Conservation (phyloP, 306 rosid genomes). For the Boehmeria nivea region DNA sequence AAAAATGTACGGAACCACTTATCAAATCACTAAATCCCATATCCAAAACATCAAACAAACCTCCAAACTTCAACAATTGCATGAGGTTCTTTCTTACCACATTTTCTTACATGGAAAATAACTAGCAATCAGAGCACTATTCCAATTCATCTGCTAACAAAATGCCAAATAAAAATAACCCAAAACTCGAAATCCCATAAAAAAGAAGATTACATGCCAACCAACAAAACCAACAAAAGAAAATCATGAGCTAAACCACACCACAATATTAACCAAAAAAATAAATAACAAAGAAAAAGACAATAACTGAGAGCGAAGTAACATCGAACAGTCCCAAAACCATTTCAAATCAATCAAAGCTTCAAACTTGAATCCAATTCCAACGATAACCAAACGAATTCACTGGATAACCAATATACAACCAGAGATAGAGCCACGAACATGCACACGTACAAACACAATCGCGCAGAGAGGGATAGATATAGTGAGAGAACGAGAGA, state of each 20-base stretch:
- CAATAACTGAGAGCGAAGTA: slow-evolving; percentile 6
- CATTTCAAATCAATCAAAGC: not conserved
- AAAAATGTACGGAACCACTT: not conserved
- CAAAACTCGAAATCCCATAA: not conserved
- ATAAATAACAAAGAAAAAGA: not conserved
- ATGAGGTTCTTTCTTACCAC: no score
- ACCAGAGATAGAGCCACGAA: not conserved
- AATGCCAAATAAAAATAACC: not conserved
- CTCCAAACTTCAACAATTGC: slow-evolving; percentile 2
- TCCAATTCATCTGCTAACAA: no score
- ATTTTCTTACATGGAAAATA: not conserved
- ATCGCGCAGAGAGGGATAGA: not conserved
- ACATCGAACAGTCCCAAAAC: not conserved
- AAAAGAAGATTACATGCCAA: not conserved
- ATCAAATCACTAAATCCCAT: not conserved
- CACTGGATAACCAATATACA: not conserved
- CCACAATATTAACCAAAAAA: not conserved
- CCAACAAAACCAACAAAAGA: not conserved
- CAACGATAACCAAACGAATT: slow-evolving; percentile 1
- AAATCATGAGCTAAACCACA: not conserved
- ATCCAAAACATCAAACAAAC: not conserved
- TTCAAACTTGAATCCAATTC: slow-evolving; percentile 2
- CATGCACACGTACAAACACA: not conserved
- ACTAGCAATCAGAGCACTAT: no score
- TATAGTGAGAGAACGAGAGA: not conserved